A percentile compares a stretch with the other conserved stretches of the same genome.
Conservation (phyloP, 2,329 filamentous ascomycete species). For the Verticillium klebahnii region DNA sequence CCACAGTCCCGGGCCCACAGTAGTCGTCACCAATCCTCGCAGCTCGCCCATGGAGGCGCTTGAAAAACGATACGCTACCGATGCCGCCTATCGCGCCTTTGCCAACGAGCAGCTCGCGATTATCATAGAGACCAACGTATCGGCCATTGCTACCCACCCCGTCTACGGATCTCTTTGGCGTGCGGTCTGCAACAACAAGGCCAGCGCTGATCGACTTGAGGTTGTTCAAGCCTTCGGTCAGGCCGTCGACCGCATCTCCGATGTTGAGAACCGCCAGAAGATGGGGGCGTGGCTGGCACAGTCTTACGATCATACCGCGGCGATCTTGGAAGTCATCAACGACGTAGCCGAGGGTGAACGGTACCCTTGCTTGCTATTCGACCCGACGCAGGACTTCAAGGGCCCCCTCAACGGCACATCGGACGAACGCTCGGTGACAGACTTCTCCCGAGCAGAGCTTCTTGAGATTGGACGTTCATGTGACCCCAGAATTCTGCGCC, state of each 20-base stretch:
- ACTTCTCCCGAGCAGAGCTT: constrained; percentile 40
- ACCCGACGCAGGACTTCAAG: constrained; percentile 38
- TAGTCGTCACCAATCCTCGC: neutral
- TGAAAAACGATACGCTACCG: constrained; percentile 33
- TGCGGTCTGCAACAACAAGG: constrained; percentile 40
- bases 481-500: constrained; percentile 39
- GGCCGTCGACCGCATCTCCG: constrained; percentile 28
- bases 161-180: constrained; percentile 47
- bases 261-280: constrained; percentile 25
- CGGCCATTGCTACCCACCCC: constrained; percentile 40
- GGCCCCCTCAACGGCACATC: constrained; percentile 14
- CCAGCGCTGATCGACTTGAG: constrained; percentile 31
- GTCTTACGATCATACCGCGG: constrained; percentile 43
- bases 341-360: constrained; percentile 28
- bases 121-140: constrained; percentile 39
- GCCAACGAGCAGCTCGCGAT: constrained; percentile 32
- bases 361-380: constrained; percentile 44
- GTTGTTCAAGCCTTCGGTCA: constrained; percentile 37
- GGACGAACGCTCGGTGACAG: constrained; percentile 18
- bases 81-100: constrained; percentile 30
- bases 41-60: constrained; percentile 25
- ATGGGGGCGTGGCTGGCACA: constrained; percentile 46
- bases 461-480: constrained; percentile 49
- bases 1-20: neutral
- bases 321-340: constrained; percentile 33